Evolutionary conservation across 1,284 basidiomycete genomes (phyloP).

Genomic region (Puccinia polysora): DNA sequence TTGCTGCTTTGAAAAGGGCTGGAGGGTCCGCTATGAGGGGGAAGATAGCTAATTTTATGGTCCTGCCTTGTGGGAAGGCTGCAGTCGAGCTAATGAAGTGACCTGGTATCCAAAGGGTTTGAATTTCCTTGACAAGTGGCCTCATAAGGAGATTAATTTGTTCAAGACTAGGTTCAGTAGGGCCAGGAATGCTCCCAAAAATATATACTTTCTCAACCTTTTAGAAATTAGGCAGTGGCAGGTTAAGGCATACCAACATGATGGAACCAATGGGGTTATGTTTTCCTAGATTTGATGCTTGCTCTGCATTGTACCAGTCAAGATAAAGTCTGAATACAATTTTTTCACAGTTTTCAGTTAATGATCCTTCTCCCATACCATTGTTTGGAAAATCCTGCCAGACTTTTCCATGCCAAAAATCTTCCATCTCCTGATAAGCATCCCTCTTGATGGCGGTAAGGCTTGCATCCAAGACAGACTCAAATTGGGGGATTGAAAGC

Average conservation of each 20-base stretch:
- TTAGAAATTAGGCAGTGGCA: constrained; percentile 51
- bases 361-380: background rate
- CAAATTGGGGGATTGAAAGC: background rate
- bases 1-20: background rate
- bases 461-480: background rate
- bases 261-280: background rate
- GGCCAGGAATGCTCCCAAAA: constrained; percentile 53
- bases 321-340: constrained; percentile 34
- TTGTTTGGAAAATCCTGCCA: constrained; percentile 11
- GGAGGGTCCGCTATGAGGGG: constrained; percentile 20
- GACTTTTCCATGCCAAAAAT: constrained; percentile 8
- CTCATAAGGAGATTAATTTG: constrained; percentile 51
- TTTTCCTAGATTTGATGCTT: constrained; percentile 5
- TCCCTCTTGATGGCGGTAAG: background rate
- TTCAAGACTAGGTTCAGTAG: constrained; percentile 44
- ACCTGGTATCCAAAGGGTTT: background rate
- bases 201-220: constrained; percentile 54
- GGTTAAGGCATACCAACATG: constrained; percentile 5
- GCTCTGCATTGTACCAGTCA: constrained; percentile 33
- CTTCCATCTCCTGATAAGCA: background rate
- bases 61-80: background rate
- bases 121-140: constrained; percentile 49
- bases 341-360: constrained; percentile 5
- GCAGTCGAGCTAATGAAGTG: background rate
- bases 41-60: background rate